These are phyloP conservation scores for Xylaria hypoxylon DNA, from an alignment of 2,329 filamentous ascomycete species.

Conservation along the genomic window DNA sequence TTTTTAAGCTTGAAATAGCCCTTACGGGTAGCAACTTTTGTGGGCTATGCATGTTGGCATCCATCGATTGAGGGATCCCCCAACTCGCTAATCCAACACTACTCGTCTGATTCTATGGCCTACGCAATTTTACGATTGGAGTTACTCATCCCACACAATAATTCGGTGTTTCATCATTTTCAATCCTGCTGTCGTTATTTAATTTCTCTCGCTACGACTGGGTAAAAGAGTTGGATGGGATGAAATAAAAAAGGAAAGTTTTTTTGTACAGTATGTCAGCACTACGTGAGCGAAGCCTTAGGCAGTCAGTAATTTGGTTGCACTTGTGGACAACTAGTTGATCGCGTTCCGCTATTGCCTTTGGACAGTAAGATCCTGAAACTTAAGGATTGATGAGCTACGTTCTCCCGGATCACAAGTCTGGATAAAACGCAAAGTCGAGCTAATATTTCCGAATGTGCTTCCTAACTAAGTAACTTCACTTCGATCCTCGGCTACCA, in stretches of 20 bases:
- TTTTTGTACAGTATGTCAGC: not conserved
- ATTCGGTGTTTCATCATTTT: not conserved
- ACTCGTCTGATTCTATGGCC: not conserved
- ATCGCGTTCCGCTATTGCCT: not conserved
- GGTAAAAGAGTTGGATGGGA: not conserved
- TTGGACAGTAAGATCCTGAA: not conserved
- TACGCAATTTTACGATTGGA: not conserved
- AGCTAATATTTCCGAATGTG: not conserved
- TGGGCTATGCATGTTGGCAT: not conserved
- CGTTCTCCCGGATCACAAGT: not conserved
- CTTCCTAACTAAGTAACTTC: not conserved
- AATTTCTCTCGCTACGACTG: not conserved
- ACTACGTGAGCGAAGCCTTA: not conserved
- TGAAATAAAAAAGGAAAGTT: not conserved
- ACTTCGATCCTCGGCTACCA: not conserved
- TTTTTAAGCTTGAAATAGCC: no score
- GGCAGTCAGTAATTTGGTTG: not conserved
- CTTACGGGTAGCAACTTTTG: no score
- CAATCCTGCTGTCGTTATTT: not conserved
- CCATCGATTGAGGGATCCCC: not conserved
- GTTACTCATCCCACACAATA: not conserved
- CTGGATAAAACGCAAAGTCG: conserved; percentile 2
- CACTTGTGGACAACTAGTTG: not conserved
- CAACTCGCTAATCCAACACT: not conserved
- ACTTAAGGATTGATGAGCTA: not conserved